Evolutionary conservation across 352 stramenopile genomes (phyloP).

Genomic region (Globisporangium abappressorium): DNA sequence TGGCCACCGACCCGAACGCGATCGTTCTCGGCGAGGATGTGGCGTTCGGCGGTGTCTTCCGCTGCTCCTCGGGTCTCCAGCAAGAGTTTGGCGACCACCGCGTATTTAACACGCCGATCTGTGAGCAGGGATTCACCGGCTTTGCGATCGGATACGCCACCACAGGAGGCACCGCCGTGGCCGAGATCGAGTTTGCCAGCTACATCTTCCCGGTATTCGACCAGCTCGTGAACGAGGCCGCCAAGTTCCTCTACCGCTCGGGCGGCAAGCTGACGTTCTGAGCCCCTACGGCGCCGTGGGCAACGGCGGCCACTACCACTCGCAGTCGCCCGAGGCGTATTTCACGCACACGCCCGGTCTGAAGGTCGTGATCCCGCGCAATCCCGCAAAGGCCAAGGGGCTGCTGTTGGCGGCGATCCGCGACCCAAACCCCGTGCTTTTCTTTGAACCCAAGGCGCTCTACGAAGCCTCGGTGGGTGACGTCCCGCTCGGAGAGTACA

Average conservation of each 20-base stretch:
- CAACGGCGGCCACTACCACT: constrained; percentile 94
- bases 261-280: constrained; percentile 96
- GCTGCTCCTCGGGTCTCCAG: constrained; percentile 92
- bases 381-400: constrained; percentile 94
- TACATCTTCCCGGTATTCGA: constrained; percentile 98
- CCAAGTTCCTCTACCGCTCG: constrained; percentile 98
- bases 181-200: constrained; percentile 97
- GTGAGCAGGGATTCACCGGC: constrained; percentile 92
- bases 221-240: constrained; percentile 97
- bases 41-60: constrained; percentile 98
- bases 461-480: constrained; percentile 96
- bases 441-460: constrained; percentile 98
- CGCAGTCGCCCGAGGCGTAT: constrained; percentile 96
- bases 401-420: constrained; percentile 95
- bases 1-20: constrained; percentile 86
- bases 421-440: constrained; percentile 96
- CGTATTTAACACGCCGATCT: constrained; percentile 97
- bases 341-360: constrained; percentile 96
- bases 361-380: constrained; percentile 96
- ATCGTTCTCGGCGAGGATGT: constrained; percentile 98
- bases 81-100: constrained; percentile 93
- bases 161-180: constrained; percentile 95
- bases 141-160: constrained; percentile 98
- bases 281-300: constrained; percentile 93
- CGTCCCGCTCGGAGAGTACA: constrained; percentile 20